These are phyloP conservation scores for Pseudocercospora vitis DNA, from an alignment of 2,329 filamentous ascomycete genomes.

Conservation along the genomic window DNA sequence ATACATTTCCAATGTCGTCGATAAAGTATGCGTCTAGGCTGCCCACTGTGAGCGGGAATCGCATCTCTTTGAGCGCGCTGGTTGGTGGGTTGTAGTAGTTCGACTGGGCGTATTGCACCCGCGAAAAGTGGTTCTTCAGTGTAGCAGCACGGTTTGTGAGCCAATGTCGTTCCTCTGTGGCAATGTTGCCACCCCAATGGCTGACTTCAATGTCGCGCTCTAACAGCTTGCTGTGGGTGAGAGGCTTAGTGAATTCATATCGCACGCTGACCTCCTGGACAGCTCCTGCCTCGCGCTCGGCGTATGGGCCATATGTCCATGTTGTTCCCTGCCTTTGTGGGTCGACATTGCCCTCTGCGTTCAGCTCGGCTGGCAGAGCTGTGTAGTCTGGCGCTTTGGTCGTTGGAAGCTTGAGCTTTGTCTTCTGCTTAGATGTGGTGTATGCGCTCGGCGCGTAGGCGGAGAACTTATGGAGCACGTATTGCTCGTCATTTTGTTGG, in stretches of 20 bases:
- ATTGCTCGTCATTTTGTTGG: conserved; percentile 82
- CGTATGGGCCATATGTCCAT: conserved; percentile 88
- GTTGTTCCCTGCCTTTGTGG: conserved; percentile 82
- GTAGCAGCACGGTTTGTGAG: conserved; percentile 83
- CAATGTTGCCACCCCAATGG: conserved; percentile 96
- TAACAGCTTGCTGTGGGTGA: conserved; percentile 74
- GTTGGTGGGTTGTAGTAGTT: conserved; percentile 67
- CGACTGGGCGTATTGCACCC: conserved; percentile 50
- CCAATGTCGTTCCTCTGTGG: conserved; percentile 90
- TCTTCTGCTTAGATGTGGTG: conserved; percentile 88
- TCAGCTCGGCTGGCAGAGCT: conserved; percentile 56
- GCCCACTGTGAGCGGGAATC: conserved; percentile 74
- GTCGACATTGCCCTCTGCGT: conserved; percentile 61
- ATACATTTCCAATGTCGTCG: conserved; percentile 95
- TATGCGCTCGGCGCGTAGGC: conserved; percentile 84
- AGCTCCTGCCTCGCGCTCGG: conserved; percentile 75
- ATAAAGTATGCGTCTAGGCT: conserved; percentile 89
- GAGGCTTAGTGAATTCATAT: conserved; percentile 92
- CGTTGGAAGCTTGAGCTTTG: conserved; percentile 85
- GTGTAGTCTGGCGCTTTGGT: conserved; percentile 78
- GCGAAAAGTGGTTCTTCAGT: conserved; percentile 53
- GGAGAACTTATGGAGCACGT: conserved; percentile 80
- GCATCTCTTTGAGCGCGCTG: conserved; percentile 77
- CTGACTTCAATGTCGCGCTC: conserved; percentile 93
- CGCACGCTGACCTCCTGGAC: conserved; percentile 72